These are phyloP conservation scores for Panicum virgatum DNA, from an alignment of 202 grass and related monocot species.

Conservation along the genomic window DNA sequence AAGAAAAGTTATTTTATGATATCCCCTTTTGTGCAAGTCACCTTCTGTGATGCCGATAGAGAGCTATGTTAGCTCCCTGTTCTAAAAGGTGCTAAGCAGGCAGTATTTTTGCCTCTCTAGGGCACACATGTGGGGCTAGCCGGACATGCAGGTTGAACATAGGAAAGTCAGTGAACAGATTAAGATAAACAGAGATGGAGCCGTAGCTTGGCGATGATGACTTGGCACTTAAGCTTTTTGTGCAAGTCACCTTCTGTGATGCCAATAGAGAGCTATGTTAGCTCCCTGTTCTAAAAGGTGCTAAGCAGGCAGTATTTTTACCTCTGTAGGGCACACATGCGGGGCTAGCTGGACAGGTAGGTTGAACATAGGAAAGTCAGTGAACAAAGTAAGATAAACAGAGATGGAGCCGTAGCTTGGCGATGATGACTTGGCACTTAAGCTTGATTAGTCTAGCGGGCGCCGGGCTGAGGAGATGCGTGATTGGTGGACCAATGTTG, in stretches of 20 bases:
- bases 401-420: not conserved
- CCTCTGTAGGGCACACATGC: not conserved
- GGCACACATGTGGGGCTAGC: not conserved
- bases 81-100: not conserved
- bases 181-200: not conserved
- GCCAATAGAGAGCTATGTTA: not conserved
- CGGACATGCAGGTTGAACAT: not conserved
- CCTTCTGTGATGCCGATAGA: not conserved
- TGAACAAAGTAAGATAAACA: not conserved
- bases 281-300: not conserved
- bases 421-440: not conserved
- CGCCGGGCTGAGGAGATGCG: not conserved
- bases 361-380: not conserved
- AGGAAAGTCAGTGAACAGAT: not conserved
- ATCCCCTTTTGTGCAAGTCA: not conserved
- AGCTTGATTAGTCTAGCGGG: not conserved
- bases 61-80: not conserved
- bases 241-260: constrained; percentile 6
- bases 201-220: not conserved
- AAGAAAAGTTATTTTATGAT: constrained; percentile 8
- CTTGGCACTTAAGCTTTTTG: not conserved
- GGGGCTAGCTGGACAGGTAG: not conserved
- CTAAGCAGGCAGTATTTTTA: not conserved
- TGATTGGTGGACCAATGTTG: not conserved
- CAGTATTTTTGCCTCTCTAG: not conserved